Base-by-base conservation (phyloP, 1,139 yeast species). In the Trichomonascaceae sp. region DNA sequence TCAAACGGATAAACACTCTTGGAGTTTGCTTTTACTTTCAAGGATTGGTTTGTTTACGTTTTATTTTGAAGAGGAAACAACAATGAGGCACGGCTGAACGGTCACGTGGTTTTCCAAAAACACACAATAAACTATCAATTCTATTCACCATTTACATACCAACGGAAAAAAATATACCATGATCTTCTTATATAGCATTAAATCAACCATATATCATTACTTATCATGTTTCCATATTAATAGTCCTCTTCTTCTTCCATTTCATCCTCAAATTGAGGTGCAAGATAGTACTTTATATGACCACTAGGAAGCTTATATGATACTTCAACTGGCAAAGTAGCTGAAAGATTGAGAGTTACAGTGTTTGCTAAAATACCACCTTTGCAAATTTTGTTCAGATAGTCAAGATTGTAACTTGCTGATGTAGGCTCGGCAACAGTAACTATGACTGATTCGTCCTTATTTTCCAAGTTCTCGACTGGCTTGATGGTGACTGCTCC, bases 261-360 rank as follows among this genome's bases (percentile, higher is more conserved):
- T 5, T 20, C 96, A 63, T 88, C 96, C 62, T 87, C 96, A 69
- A 90, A 89, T 79, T 93, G 93, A 57, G 99, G 99, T 64, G 99
- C 99, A 73, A 93, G 81, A 81, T 87, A 93, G 81, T 87, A 93
- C 72, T 96, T 85, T 71, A 93, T 78, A 74, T 88, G 88, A 52
- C 99, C 99, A 70, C 95, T 88, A 61, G 91, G 87, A 70, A 93
- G 79, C 73, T 86, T 87, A 76, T 86, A 93, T 75, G 91, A 98
- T 67, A 93, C 89, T 70, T 90, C 78, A 47, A 97, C 96, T 36
- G 99, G 99, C 19, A 95, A 84, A 70, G 87, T 90, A 66, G 87
- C 93, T 43, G 96, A 88, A 70, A 93, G 80, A 72, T 88, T 87
- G 62, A 93, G 80, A 51, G 95, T 85, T 60, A 93, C 91, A 47